Base-by-base conservation (phyloP, 2,329 filamentous ascomycete species). In the Thyridium curvatum region DNA sequence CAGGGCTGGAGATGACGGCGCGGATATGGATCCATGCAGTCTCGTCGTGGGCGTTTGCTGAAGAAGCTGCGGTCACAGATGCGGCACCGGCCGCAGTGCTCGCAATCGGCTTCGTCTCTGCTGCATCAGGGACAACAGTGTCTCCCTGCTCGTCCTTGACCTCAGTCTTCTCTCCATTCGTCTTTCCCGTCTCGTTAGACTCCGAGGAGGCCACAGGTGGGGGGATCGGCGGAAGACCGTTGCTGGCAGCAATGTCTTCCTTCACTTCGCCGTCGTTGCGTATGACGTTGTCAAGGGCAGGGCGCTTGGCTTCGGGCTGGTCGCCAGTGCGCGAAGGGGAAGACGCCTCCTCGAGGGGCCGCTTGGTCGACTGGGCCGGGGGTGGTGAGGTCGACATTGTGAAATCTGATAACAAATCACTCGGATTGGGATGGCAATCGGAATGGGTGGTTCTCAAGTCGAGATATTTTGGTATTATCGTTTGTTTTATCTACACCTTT, bases 11-110 rank as follows among this genome's bases (percentile, higher is more conserved):
- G 54, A 98, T 98, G 54, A 96, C 90, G 40, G 93, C 88, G 51
- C 93, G 86, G 53, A 98, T 86, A 61, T 98, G 93, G 51, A 98
- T 90, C 91, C 93, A 98, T 34, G 83, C 83, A 35, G 86, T 89
- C 70, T 98, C 93, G 57, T 98, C 93, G 52, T 93, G 83, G 34
- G 80, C 65, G 35, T 68, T 67, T 56, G 69, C 73, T 45, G 72
- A 63, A 60, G 69, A 64, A 56, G 55, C 56, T 36, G 49, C 57
- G 54, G 57, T 60, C 54, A 54, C 52, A 31, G 63, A 61, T 13
- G 64, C 60, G 9, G 62, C 55, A 52, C 55, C 65, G 50, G 54
- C 60, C 18, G 56, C 53, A 14, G 57, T 54, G 53, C 52, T 67
- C 54, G 48, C 50, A 39, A 51, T 73, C 42, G 64, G 64, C 59